Conservation (phyloP, 192 early-diverging fungal genomes). For the Gryganskiella cystojenkinii region DNA sequence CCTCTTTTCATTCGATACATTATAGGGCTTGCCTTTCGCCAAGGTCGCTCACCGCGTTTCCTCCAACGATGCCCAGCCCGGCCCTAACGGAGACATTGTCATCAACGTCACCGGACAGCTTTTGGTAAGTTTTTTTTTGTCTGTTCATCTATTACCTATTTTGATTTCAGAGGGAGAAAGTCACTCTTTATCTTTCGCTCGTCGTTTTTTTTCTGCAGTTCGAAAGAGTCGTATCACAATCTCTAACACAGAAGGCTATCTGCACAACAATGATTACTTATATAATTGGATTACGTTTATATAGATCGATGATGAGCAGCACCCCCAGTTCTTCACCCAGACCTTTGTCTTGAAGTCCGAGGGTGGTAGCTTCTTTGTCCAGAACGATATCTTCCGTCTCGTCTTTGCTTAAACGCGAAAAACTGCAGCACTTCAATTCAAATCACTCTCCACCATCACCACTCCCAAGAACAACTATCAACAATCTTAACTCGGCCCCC, state of each 20-base stretch:
- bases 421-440: too few species aligned
- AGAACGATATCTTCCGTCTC: conserved; percentile 89
- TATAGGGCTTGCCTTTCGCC: conserved; percentile 80
- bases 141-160: not conserved
- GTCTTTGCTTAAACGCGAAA: conserved; percentile 60
- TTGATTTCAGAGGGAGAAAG: not conserved
- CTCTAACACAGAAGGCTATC: too few species aligned
- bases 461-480: too few species aligned
- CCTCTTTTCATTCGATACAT: not conserved
- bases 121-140: conserved; percentile 59
- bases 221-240: too few species aligned
- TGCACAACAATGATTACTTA: too few species aligned
- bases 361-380: conserved; percentile 75
- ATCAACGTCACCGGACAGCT: conserved; percentile 92
- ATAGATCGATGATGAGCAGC: conserved; percentile 82
- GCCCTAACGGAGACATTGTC: conserved; percentile 66
- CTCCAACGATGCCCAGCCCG: conserved; percentile 87
- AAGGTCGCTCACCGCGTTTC: conserved; percentile 77
- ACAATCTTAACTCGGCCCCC: too few species aligned
- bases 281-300: too few species aligned
- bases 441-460: too few species aligned
- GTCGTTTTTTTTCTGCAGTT: not conserved
- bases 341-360: conserved; percentile 89
- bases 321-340: conserved; percentile 87
- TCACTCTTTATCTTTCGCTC: too few species aligned